Percentiles rank a stretch among this genome's conserved stretches.
phyloP scores from a whole-genome alignment of 768 basidiomycete species.

The Auriscalpium microsporum region DNA sequence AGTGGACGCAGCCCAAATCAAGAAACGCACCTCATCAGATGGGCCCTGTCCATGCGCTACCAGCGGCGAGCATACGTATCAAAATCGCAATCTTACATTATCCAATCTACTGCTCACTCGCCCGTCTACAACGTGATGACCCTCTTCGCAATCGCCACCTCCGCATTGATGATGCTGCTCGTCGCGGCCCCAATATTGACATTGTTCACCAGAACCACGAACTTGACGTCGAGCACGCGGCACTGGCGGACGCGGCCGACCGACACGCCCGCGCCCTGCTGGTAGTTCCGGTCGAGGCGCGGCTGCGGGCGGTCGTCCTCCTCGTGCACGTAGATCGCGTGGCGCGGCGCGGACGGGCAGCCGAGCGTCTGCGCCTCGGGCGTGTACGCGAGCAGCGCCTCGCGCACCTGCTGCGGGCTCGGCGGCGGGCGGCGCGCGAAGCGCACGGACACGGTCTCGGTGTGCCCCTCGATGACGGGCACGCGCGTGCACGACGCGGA shows the following conservation, averaged over 20 bases:
- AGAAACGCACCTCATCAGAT: too few species aligned
- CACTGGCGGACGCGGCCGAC: conserved; percentile 91
- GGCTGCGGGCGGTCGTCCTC: conserved; percentile 92
- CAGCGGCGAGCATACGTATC: too few species aligned
- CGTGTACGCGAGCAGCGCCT: conserved; percentile 66
- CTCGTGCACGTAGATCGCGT: conserved; percentile 87
- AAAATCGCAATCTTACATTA: too few species aligned
- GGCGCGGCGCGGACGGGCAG: conserved; percentile 78
- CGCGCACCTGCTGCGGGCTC: conserved; percentile 77
- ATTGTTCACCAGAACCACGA: conserved; percentile 88
- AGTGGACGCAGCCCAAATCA: too few species aligned
- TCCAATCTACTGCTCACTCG: background rate
- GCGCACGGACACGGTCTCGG: conserved; percentile 79
- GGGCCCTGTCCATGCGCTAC: too few species aligned
- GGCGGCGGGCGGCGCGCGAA: conserved; percentile 78
- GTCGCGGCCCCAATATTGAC: conserved; percentile 96
- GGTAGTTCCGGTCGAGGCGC: conserved; percentile 80
- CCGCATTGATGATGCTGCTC: conserved; percentile 94
- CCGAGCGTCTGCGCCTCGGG: conserved; percentile 67
- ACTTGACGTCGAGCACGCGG: conserved; percentile 90
- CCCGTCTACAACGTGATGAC: conserved; percentile 22
- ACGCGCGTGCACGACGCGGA: conserved; percentile 94
- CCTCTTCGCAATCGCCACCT: conserved; percentile 82
- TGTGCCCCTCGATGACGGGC: conserved; percentile 92
- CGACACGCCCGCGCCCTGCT: conserved; percentile 84